Percentiles rank a stretch among this genome's conserved stretches.
phyloP scores from a whole-genome alignment of 116 monocot genomes.

The Cymodocea nodosa region DNA sequence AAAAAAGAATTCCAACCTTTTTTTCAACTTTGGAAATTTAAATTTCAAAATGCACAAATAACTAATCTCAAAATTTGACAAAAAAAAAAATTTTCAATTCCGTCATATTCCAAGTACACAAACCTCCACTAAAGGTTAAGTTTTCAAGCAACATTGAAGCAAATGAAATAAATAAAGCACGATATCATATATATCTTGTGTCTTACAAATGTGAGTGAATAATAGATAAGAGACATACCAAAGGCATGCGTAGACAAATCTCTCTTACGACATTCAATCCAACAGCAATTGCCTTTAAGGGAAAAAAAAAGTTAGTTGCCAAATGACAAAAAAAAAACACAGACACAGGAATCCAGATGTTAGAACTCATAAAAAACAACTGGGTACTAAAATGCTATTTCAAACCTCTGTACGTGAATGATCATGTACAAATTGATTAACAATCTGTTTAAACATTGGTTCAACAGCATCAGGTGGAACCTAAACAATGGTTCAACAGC shows the following conservation, averaged over 20 bases:
- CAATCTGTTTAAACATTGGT: slow-evolving; percentile 83
- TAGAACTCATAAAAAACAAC: not conserved
- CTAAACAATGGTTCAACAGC: slow-evolving; percentile 18
- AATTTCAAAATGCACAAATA: no score
- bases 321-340: no score
- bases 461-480: slow-evolving; percentile 99
- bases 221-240: slow-evolving; percentile 36
- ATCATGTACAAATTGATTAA: slow-evolving; percentile 93
- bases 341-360: no score
- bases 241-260: slow-evolving; percentile 81
- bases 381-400: not conserved
- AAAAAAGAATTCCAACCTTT: no score
- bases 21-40: no score
- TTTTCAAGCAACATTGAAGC: no score
- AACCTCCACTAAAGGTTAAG: no score
- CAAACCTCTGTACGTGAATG: slow-evolving; percentile 78
- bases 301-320: slow-evolving; percentile 2
- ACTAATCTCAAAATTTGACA: no score
- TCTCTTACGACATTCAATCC: slow-evolving; percentile 88
- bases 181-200: not conserved
- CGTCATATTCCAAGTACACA: no score
- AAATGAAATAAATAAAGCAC: not conserved
- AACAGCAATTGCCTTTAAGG: slow-evolving; percentile 68
- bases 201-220: not conserved
- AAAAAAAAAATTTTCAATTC: no score